Percentiles rank a stretch among this genome's conserved stretches.
Conservation (phyloP, 2,329 filamentous ascomycete species). For the Cladorrhinum sp. region DNA sequence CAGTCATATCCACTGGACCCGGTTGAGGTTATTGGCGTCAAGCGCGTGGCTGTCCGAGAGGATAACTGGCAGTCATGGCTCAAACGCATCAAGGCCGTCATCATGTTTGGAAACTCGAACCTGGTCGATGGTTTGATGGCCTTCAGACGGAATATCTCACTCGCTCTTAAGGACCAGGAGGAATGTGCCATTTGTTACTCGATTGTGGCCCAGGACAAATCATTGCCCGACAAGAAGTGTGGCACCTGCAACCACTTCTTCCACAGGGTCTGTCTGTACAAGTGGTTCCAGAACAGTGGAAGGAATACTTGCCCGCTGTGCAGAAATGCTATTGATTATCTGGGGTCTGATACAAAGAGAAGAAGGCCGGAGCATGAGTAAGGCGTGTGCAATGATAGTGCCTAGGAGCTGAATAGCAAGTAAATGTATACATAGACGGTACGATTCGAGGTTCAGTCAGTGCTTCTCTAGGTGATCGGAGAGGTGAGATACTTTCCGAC, state of each 20-base stretch:
- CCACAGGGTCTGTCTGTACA: constrained; percentile 85
- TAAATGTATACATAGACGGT: too few species aligned
- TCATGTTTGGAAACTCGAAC: constrained; percentile 86
- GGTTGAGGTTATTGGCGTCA: constrained; percentile 72
- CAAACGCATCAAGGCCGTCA: constrained; percentile 82
- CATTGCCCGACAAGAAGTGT: constrained; percentile 88
- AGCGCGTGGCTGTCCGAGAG: constrained; percentile 83
- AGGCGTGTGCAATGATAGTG: too few species aligned
- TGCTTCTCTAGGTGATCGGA: too few species aligned
- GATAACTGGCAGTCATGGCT: constrained; percentile 93
- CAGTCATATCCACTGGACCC: constrained; percentile 77
- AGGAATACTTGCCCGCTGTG: constrained; percentile 90
- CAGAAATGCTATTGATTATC: constrained; percentile 75
- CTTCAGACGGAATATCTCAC: constrained; percentile 83
- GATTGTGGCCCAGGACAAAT: constrained; percentile 84
- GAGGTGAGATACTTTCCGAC: too few species aligned
- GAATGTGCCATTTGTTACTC: constrained; percentile 98
- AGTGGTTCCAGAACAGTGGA: constrained; percentile 95
- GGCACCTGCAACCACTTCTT: constrained; percentile 92
- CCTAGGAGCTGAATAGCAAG: too few species aligned
- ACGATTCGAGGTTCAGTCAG: too few species aligned
- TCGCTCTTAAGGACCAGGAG: constrained; percentile 84
- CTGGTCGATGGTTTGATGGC: constrained; percentile 82
- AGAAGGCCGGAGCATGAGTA: constrained; percentile 23
- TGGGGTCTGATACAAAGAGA: constrained; percentile 27